Percentiles rank a stretch among this genome's conserved stretches.
Evolutionary conservation across 768 basidiomycete species (phyloP).

Genomic region (Russula virescens): DNA sequence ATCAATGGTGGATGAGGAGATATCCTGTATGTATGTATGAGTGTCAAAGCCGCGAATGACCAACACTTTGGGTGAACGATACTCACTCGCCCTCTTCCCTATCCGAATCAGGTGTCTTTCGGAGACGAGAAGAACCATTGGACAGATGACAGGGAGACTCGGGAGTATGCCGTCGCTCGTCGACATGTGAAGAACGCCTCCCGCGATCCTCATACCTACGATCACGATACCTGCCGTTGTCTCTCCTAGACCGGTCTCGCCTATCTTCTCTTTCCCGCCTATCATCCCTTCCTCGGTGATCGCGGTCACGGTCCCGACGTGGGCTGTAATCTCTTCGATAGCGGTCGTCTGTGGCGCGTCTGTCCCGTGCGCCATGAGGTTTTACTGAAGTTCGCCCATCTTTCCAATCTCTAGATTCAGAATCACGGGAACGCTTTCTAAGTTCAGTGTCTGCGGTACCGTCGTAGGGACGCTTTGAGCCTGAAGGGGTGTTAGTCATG

Average conservation of each 20-base stretch:
- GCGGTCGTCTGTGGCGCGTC: slow-evolving; percentile 35
- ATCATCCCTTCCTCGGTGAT: slow-evolving; percentile 33
- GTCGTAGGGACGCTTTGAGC: slow-evolving; percentile 76
- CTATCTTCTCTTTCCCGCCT: slow-evolving; percentile 30
- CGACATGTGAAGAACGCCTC: slow-evolving; percentile 10
- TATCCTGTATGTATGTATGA: slow-evolving; percentile 41
- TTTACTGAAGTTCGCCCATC: slow-evolving; percentile 48
- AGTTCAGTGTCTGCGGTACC: slow-evolving; percentile 38
- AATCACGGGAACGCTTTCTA: slow-evolving; percentile 50
- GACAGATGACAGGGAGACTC: slow-evolving; percentile 13
- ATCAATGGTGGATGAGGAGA: slow-evolving; percentile 44
- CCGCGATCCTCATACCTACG: slow-evolving; percentile 18
- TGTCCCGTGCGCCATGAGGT: slow-evolving; percentile 28
- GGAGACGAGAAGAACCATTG: slow-evolving; percentile 22
- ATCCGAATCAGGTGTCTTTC: slow-evolving; percentile 42
- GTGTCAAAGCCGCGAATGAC: slow-evolving; percentile 22
- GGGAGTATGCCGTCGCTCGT: slow-evolving; percentile 21
- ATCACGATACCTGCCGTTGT: slow-evolving; percentile 30
- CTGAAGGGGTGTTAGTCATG: slow-evolving; percentile 82
- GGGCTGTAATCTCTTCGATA: slow-evolving; percentile 28
- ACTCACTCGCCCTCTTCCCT: slow-evolving; percentile 95
- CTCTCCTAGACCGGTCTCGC: slow-evolving; percentile 33
- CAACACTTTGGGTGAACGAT: slow-evolving; percentile 24
- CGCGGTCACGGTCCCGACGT: slow-evolving; percentile 28
- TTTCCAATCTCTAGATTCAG: slow-evolving; percentile 60